Base-by-base conservation (phyloP, 208 protist species). In the Wallacemonas sp. region DNA sequence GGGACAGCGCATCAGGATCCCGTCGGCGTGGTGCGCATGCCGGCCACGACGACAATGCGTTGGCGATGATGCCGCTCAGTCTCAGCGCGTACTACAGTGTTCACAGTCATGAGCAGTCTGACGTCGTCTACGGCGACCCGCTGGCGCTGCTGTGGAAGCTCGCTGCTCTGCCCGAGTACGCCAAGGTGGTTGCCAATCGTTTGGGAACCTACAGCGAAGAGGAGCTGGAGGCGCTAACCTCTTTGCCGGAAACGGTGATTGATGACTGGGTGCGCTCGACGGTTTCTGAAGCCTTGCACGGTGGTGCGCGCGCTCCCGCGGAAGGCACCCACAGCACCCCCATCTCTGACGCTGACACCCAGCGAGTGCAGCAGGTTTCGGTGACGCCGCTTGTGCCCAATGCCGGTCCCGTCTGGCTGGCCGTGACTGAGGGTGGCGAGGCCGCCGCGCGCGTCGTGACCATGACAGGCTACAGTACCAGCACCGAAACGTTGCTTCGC, bases 131-230 rank as follows among this genome's bases (percentile, higher is more conserved):
- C 71, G 88, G 84, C 1, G 88, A 94, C 53, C 76, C 73, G 5
- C 73, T 87, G 15, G 88, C 79, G n/a, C 71, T 91, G 59, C 79
- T 89, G 68, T 82, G 80, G 64, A 78, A 78, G 53, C 65, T 94
- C 53, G 77, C 81, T 0, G 61, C 68, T 19, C 50, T 66, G 37
- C 48, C 71, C 1, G 58, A 37, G 17, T 85, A 89, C 67, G 58
- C 22, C 1, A 36, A 30, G 8, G 27, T 55, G n/a, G 30, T 76
- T n/a, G 39, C 26, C 19, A 44, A 29, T 21, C 24, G 41, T 1
- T 48, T 77, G 41, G 72, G 50, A 26, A 39, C 50, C 19, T 60
- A 72, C 52, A 53, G 3, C 0, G 65, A 57, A 4, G 50, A 57
- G 13, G 50, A 33, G 30, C 26, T 57, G 4, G 50, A 57, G 32